Conservation (phyloP, 768 basidiomycete genomes). For the Holtermannia corniformis region DNA sequence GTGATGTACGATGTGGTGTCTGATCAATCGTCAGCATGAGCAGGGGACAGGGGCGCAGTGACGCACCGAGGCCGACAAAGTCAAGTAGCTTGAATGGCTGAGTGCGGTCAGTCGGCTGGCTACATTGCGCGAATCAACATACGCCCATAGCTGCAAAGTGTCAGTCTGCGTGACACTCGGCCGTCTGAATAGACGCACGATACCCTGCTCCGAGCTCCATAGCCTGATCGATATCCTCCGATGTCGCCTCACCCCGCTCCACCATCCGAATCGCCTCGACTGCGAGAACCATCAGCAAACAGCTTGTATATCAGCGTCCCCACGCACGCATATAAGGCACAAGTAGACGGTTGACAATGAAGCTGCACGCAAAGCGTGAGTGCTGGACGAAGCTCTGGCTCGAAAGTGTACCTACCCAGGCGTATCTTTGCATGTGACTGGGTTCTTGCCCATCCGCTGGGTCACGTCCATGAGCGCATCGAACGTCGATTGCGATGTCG, state of each 20-base stretch:
- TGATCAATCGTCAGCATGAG: conserved; percentile 4
- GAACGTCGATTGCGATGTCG: conserved; percentile 41
- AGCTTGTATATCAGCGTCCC: no score
- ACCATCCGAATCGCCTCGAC: conserved; percentile 46
- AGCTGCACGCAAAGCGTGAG: conserved; percentile 17
- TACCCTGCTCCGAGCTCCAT: conserved; percentile 47
- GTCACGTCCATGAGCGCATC: conserved; percentile 41
- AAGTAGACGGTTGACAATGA: conserved; percentile 45
- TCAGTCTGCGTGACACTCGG: neutral
- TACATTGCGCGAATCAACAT: neutral
- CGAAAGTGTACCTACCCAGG: conserved; percentile 34
- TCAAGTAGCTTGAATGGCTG: conserved; percentile 42
- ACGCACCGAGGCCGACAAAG: conserved; percentile 44
- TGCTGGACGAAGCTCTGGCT: neutral
- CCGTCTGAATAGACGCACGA: conserved; percentile 24
- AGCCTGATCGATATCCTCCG: conserved; percentile 44
- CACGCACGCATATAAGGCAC: conserved; percentile 44
- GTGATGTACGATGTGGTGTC: conserved; percentile 43
- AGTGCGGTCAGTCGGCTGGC: conserved; percentile 2
- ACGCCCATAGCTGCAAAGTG: conserved; percentile 39
- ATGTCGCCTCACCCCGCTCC: conserved; percentile 45
- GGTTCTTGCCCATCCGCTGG: conserved; percentile 41
- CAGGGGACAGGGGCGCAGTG: neutral
- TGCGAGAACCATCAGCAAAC: conserved; percentile 7
- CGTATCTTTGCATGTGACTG: conserved; percentile 45